Conservation (phyloP, 1,284 basidiomycete genomes). For the Agroathelia rolfsii region DNA sequence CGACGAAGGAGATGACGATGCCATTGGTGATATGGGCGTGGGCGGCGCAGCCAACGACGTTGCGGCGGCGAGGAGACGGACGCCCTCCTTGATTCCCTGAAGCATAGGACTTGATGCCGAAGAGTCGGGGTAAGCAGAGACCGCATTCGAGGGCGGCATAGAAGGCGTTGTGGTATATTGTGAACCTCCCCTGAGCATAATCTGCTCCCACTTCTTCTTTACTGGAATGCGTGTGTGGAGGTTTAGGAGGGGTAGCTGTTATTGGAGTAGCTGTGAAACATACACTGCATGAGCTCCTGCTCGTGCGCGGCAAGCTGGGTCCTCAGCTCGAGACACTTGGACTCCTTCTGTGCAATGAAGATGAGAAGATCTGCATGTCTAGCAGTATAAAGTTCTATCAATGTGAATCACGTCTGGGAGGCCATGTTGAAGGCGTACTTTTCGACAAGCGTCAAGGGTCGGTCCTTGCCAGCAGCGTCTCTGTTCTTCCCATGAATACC, state of each 20-base stretch:
- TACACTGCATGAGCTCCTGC: constrained; percentile 53
- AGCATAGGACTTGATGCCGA: constrained; percentile 26
- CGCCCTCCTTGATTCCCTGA: constrained; percentile 56
- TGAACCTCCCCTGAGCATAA: constrained; percentile 45
- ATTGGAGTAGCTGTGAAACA: constrained; percentile 14
- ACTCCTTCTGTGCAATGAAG: constrained; percentile 76
- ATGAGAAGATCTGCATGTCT: constrained; percentile 70
- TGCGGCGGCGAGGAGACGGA: constrained; percentile 41
- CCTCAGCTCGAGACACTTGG: constrained; percentile 68
- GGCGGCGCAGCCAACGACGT: constrained; percentile 15
- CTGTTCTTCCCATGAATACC: constrained; percentile 9
- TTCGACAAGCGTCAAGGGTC: constrained; percentile 51
- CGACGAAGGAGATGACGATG: no score
- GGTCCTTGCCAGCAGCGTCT: constrained; percentile 14
- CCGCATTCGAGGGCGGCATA: constrained; percentile 13
- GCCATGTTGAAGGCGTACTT: constrained; percentile 38
- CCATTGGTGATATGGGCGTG: no score
- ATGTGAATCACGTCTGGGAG: no score
- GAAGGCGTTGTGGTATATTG: constrained; percentile 10
- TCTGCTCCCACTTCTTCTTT: constrained; percentile 74
- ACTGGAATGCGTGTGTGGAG: constrained; percentile 35
- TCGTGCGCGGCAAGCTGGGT: constrained; percentile 62
- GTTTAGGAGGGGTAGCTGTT: no score
- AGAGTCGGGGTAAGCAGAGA: constrained; percentile 4
- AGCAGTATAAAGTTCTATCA: background rate